Evolutionary conservation across 768 basidiomycete genomes (phyloP).

Genomic region (Auricularia auricula-judae): DNA sequence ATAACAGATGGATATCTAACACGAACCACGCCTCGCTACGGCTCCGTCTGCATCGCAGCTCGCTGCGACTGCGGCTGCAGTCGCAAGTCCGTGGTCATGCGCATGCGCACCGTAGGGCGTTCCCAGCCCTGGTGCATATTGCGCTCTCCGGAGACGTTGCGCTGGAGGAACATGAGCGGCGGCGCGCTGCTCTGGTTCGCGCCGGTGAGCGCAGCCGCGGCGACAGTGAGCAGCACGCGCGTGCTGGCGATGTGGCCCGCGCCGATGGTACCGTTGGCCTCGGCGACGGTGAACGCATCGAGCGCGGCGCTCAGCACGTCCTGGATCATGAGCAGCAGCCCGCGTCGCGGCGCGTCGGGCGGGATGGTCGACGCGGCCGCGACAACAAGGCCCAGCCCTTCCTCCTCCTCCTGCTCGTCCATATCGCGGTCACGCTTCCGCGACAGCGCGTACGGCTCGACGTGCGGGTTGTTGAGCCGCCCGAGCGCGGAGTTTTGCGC

Average conservation of each 20-base stretch:
- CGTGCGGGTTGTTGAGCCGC: not conserved
- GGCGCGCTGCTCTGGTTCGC: not conserved
- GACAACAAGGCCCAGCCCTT: not conserved
- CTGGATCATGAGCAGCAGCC: not conserved
- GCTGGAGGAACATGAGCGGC: not conserved
- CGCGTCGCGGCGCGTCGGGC: not conserved
- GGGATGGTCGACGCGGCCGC: not conserved
- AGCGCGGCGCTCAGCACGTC: not conserved
- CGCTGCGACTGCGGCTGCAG: too few relatives aligned
- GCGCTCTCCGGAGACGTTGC: not conserved
- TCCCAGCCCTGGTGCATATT: not conserved
- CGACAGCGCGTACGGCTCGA: not conserved
- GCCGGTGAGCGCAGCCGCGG: not conserved
- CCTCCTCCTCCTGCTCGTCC: not conserved
- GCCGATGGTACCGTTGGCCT: not conserved
- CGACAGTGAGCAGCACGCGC: not conserved
- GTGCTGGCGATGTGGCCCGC: not conserved
- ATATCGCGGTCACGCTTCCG: not conserved
- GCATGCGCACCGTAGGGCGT: too few relatives aligned
- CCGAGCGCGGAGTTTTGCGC: not conserved
- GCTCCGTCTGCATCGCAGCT: too few relatives aligned
- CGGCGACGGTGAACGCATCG: not conserved
- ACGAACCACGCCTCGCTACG: too few relatives aligned
- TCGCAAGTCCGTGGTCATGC: too few relatives aligned
- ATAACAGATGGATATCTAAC: too few relatives aligned